A percentile compares a stretch with the other conserved stretches of the same genome.
Conservation (phyloP, 495 filamentous ascomycete species). For the Tuber melanosporum region DNA sequence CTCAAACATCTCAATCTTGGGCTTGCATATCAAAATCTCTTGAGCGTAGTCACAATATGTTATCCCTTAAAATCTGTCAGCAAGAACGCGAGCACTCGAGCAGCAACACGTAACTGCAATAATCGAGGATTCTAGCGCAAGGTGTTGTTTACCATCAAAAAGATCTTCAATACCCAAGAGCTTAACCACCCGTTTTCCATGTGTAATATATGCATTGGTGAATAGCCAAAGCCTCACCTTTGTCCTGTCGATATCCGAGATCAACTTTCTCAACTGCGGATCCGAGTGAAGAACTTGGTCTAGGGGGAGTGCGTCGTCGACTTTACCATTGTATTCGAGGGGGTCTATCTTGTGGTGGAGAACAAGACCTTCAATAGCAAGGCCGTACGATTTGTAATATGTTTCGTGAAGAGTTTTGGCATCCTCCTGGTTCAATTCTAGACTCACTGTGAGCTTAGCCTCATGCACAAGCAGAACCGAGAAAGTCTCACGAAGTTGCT, state of each 20-base stretch:
- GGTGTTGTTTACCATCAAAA: conserved; percentile 51
- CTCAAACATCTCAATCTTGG: conserved; percentile 70
- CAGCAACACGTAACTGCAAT: neutral
- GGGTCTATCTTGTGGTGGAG: conserved; percentile 93
- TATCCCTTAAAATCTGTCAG: conserved; percentile 53
- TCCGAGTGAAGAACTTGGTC: conserved; percentile 74
- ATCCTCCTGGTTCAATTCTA: conserved; percentile 57
- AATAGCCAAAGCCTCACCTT: conserved; percentile 90
- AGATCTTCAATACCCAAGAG: conserved; percentile 75
- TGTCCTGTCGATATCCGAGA: conserved; percentile 62
- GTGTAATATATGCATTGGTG: conserved; percentile 91
- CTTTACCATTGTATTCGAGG: conserved; percentile 85
- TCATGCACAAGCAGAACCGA: neutral
- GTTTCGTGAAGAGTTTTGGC: conserved; percentile 74
- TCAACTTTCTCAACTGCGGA: conserved; percentile 62
- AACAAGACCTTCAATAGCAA: conserved; percentile 92
- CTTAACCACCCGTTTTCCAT: conserved; percentile 73
- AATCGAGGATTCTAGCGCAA: neutral
- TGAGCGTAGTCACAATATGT: conserved; percentile 80
- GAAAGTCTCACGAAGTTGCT: conserved; percentile 14
- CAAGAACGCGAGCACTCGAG: neutral
- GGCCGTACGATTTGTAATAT: conserved; percentile 92
- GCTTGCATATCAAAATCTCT: conserved; percentile 72
- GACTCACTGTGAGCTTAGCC: neutral
- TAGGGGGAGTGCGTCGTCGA: conserved; percentile 90